Evolutionary conservation across 192 early-diverging fungal species (phyloP).

Genomic region (Spinellus fusiger): DNA sequence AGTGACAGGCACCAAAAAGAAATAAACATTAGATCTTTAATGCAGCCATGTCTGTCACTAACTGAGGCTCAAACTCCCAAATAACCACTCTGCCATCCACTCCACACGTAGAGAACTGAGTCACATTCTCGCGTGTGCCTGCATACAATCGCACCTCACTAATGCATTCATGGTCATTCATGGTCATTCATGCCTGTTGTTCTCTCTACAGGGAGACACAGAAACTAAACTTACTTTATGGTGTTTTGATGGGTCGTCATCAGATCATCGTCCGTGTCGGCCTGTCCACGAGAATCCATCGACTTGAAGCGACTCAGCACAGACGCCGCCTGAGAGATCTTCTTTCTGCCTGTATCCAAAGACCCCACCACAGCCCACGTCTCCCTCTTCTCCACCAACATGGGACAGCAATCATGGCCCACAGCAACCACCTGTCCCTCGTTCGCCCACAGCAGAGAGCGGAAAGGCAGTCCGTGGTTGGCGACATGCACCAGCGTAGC

Average conservation of each 20-base stretch:
- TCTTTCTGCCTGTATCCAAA: constrained; percentile 78
- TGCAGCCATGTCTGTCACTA: constrained; percentile 21
- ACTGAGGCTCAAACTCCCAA: constrained; percentile 55
- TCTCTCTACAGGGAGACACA: background rate
- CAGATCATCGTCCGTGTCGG: constrained; percentile 61
- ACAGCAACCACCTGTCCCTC: constrained; percentile 77
- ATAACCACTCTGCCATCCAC: constrained; percentile 82
- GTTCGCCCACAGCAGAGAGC: constrained; percentile 71
- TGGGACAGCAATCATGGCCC: constrained; percentile 92
- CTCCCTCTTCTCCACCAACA: constrained; percentile 62
- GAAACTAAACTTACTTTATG: constrained; percentile 60
- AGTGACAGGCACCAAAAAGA: too few relatives aligned
- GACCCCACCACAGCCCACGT: constrained; percentile 51
- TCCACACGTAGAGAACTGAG: constrained; percentile 71
- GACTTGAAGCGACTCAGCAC: constrained; percentile 84
- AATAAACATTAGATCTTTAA: constrained; percentile 16
- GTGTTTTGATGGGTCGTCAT: constrained; percentile 95
- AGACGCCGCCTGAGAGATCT: constrained; percentile 51
- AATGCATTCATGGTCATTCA: too few relatives aligned
- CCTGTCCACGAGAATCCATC: constrained; percentile 84
- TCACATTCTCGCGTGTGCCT: constrained; percentile 45
- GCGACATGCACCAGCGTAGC: constrained; percentile 49
- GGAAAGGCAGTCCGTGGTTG: constrained; percentile 65
- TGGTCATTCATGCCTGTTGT: background rate
- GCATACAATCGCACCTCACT: constrained; percentile 47